Evolutionary conservation across 108 stramenopile species (phyloP), one percentile per base, ranked within the genome.

Genomic region (Cyclotella baltica): DNA sequence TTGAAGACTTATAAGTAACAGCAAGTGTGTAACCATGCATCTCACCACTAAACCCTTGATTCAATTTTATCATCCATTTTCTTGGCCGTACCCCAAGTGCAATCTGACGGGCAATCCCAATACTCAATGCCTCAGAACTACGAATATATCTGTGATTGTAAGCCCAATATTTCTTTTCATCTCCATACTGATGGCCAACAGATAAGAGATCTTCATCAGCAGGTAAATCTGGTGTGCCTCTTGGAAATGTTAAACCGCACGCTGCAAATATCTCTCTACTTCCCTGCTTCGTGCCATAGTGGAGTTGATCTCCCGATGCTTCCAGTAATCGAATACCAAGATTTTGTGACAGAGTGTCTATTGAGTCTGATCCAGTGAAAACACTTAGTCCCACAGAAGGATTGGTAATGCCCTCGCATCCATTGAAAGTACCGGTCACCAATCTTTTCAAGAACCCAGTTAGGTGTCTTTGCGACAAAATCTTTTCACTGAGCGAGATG

Each of bases 201-300:
- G 74, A 61, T 15, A 80, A 50, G 23, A 80, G 50, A 51, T 80
- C 79, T 1, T 75, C 67, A 62, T 80, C 79, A 16, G 48, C 73
- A 8, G 57, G 11, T n/a, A 55, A 36, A 28, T 68, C 48, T 2
- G 79, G 79, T 19, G 79, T 80, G 11, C 79, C 79, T 27, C 13
- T 35, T 13, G 74, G 61, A 70, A 36, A 61, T 6, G 73, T 51
- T 1, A 80, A 38, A 30, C 56, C 79, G 25, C 79, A 80, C 4
- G 53, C 59, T 50, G 34, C 50, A 50, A 80, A 80, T 18, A 74
- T 47, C 36, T 80, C 79, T 67, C 79, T 48, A 30, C 65, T 67
- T 11, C 79, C 79, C 36, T 80, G 79, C 53, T 80, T 80, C 29
- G 73, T 75, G 11, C 79, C 79, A 33, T 63, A 80, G 19, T 80